Conservation (phyloP, 495 filamentous ascomycete species). For the Penicillium flavigenum region DNA sequence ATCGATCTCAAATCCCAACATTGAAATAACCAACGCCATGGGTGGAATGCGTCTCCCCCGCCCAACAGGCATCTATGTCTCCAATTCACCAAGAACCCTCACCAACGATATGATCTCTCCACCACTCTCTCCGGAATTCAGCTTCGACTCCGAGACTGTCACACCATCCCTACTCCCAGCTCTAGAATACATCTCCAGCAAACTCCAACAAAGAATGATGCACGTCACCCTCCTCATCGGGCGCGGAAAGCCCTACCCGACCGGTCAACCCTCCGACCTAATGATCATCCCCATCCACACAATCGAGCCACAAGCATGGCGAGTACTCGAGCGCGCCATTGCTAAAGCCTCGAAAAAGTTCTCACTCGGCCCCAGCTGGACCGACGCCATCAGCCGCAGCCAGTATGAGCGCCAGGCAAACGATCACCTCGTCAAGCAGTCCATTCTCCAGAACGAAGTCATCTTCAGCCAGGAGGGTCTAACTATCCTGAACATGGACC, state of each 20-base stretch:
- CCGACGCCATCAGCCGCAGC: constrained; percentile 38
- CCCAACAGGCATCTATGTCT: constrained; percentile 43
- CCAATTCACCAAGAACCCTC: constrained; percentile 38
- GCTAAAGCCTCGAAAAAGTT: constrained; percentile 47
- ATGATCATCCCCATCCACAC: constrained; percentile 48
- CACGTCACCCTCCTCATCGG: constrained; percentile 50
- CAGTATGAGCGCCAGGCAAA: constrained; percentile 40
- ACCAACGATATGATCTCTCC: constrained; percentile 47
- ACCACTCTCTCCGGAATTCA: constrained; percentile 45
- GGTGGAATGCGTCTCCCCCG: constrained; percentile 46
- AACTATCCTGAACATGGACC: constrained; percentile 65
- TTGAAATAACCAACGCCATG: constrained; percentile 31
- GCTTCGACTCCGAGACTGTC: constrained; percentile 43
- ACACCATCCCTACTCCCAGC: constrained; percentile 45
- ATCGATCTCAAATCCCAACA: background rate
- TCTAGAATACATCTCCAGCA: constrained; percentile 50
- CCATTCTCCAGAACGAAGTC: constrained; percentile 65
- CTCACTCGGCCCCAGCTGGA: constrained; percentile 46
- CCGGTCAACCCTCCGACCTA: constrained; percentile 42
- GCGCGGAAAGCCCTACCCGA: constrained; percentile 47
- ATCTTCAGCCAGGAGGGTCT: constrained; percentile 70
- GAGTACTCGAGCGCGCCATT: constrained; percentile 40
- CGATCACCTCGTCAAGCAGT: constrained; percentile 61
- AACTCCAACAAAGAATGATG: constrained; percentile 46
- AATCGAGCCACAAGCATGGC: constrained; percentile 39